Evolutionary conservation across 2,329 filamentous ascomycete genomes (phyloP).

Genomic region (Fusarium sulawesiense): DNA sequence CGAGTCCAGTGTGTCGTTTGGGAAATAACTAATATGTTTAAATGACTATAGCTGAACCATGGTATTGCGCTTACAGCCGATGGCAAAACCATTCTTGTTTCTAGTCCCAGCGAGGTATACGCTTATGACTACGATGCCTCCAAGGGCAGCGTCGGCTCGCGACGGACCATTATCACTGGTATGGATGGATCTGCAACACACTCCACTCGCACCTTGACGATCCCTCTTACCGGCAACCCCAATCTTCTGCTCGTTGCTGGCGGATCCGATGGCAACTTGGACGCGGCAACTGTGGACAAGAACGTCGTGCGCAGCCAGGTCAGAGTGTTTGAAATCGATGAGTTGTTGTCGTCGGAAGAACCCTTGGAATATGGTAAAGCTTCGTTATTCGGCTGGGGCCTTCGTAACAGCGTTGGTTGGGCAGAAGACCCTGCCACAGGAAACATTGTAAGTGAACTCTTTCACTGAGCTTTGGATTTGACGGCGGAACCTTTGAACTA

Average conservation of each 20-base stretch:
- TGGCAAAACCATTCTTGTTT: slow-evolving; percentile 18
- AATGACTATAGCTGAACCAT: neutral
- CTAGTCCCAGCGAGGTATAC: slow-evolving; percentile 16
- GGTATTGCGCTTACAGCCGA: slow-evolving; percentile 10
- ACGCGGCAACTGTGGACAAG: slow-evolving; percentile 5
- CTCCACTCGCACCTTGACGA: slow-evolving; percentile 7
- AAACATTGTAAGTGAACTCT: neutral
- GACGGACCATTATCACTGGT: neutral
- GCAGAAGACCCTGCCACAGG: slow-evolving; percentile 11
- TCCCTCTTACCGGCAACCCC: slow-evolving; percentile 8
- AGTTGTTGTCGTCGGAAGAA: neutral
- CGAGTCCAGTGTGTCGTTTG: accelerated
- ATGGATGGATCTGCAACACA: slow-evolving; percentile 17
- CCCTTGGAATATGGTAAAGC: neutral
- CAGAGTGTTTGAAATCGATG: slow-evolving; percentile 5
- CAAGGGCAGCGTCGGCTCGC: neutral
- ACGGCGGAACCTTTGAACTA: neutral
- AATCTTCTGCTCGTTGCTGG: slow-evolving; percentile 11
- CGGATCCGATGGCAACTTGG: slow-evolving; percentile 12
- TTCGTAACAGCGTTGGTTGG: slow-evolving; percentile 20
- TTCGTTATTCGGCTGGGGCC: slow-evolving; percentile 5
- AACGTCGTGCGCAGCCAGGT: slow-evolving; percentile 12
- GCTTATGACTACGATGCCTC: slow-evolving; percentile 17
- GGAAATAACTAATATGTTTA: neutral
- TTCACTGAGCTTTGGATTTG: neutral